Evolutionary conservation across 306 rosid species (phyloP).

Genomic region (Canavalia ensiformis): DNA sequence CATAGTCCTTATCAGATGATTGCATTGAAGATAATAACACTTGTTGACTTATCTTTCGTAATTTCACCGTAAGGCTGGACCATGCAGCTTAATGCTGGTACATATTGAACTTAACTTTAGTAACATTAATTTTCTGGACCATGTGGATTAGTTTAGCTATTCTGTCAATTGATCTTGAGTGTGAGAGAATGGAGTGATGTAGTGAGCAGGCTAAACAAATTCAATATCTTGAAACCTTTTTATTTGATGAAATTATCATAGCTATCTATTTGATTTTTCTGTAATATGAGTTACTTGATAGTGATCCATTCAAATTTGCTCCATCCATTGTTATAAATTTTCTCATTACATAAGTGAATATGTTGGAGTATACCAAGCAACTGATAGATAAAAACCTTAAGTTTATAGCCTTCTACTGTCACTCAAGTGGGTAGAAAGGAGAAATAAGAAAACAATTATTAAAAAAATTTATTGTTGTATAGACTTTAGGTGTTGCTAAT

Average conservation of each 20-base stretch:
- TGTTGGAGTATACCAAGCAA: background rate
- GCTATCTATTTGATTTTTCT: background rate
- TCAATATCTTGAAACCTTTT: constrained; percentile 26
- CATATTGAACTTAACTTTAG: constrained; percentile 6
- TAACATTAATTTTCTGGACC: constrained; percentile 2
- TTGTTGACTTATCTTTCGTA: background rate
- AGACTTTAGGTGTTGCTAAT: constrained; percentile 24
- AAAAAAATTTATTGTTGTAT: background rate
- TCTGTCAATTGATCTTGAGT: background rate
- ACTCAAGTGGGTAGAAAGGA: constrained; percentile 15
- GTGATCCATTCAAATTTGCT: constrained; percentile 14
- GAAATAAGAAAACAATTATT: constrained; percentile 10
- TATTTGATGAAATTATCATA: constrained; percentile 2
- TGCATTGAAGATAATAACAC: constrained; percentile 1
- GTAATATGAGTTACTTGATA: background rate
- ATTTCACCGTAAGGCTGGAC: constrained; percentile 18
- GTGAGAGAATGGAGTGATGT: constrained; percentile 16
- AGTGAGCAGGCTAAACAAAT: constrained; percentile 29
- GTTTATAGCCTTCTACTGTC: constrained; percentile 9
- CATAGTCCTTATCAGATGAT: constrained; percentile 1
- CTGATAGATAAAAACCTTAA: constrained; percentile 19
- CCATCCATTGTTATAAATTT: background rate
- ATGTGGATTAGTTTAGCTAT: constrained; percentile 26
- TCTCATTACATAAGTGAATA: background rate
- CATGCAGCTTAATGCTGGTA: constrained; percentile 12